Percentiles rank a stretch among this genome's conserved stretches.
Evolutionary conservation across 768 basidiomycete species (phyloP).

Genomic region (Amanita muscaria): DNA sequence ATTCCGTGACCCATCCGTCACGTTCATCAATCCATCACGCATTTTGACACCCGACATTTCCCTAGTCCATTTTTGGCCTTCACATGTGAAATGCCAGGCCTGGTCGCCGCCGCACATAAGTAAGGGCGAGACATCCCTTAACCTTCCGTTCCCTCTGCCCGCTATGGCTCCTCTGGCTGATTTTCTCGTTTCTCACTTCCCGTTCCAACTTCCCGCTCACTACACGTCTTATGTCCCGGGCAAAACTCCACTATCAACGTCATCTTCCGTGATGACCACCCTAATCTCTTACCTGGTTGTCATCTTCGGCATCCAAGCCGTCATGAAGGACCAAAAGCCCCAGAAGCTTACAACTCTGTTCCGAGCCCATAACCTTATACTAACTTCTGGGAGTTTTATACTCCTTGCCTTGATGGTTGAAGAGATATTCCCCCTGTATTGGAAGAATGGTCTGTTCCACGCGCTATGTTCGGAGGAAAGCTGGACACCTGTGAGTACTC

Average conservation of each 20-base stretch:
- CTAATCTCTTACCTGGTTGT: slow-evolving; percentile 77
- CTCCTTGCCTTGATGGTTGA: slow-evolving; percentile 83
- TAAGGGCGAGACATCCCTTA: too few relatives aligned
- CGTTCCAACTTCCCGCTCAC: slow-evolving; percentile 49
- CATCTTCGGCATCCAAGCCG: slow-evolving; percentile 76
- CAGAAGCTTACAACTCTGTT: slow-evolving; percentile 76
- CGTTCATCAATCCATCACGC: too few relatives aligned
- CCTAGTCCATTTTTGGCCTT: too few relatives aligned
- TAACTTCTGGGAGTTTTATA: slow-evolving; percentile 74
- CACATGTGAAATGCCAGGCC: too few relatives aligned
- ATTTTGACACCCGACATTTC: too few relatives aligned
- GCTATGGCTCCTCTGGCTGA: slow-evolving; percentile 71
- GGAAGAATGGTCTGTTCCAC: slow-evolving; percentile 62
- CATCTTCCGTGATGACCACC: slow-evolving; percentile 56
- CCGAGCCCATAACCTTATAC: slow-evolving; percentile 83
- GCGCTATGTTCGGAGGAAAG: slow-evolving; percentile 69
- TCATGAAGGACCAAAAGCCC: slow-evolving; percentile 74
- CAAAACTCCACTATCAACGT: slow-evolving; percentile 76
- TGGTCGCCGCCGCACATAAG: too few relatives aligned
- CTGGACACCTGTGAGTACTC: slow-evolving; percentile 76
- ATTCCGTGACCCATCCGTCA: too few relatives aligned
- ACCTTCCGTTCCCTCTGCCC: slow-evolving; percentile 6
- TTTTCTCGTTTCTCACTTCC: slow-evolving; percentile 50
- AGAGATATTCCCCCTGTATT: slow-evolving; percentile 77
- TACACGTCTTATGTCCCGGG: slow-evolving; percentile 62